Percentiles rank a stretch among this genome's conserved stretches.
phyloP scores from a whole-genome alignment of 2,329 filamentous ascomycete species.

The Trichoderma brevicompactum region DNA sequence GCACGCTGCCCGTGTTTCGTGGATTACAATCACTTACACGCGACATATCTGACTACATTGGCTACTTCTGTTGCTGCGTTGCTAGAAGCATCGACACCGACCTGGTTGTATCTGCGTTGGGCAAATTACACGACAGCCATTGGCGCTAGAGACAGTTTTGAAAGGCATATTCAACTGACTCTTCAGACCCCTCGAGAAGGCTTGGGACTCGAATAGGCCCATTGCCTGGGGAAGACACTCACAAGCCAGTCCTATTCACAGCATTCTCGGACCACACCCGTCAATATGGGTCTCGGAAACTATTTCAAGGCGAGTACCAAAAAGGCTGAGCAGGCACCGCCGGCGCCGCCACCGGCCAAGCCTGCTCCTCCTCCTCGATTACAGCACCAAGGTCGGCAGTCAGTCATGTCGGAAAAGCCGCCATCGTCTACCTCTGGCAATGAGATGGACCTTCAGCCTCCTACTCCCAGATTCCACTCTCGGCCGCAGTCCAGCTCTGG shows the following conservation, averaged over 20 bases:
- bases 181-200: background rate
- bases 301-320: constrained; percentile 61
- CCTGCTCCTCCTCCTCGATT: constrained; percentile 31
- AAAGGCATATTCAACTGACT: background rate
- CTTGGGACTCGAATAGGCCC: constrained; percentile 24
- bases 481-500: constrained; percentile 50
- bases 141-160: background rate
- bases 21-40: constrained; percentile 7
- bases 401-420: constrained; percentile 45
- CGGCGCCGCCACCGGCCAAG: constrained; percentile 30
- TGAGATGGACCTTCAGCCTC: constrained; percentile 55
- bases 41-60: background rate
- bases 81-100: background rate
- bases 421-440: constrained; percentile 38
- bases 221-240: constrained; percentile 21
- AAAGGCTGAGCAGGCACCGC: constrained; percentile 28
- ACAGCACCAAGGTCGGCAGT: constrained; percentile 35
- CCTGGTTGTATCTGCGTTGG: background rate
- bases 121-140: background rate
- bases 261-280: background rate
- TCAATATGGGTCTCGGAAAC: constrained; percentile 62
- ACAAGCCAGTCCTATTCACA: background rate
- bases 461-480: constrained; percentile 45
- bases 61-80: background rate
- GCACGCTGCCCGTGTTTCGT: background rate